Conservation (phyloP, 2,329 filamentous ascomycete species). For the Cucurbitaria berberidis region DNA sequence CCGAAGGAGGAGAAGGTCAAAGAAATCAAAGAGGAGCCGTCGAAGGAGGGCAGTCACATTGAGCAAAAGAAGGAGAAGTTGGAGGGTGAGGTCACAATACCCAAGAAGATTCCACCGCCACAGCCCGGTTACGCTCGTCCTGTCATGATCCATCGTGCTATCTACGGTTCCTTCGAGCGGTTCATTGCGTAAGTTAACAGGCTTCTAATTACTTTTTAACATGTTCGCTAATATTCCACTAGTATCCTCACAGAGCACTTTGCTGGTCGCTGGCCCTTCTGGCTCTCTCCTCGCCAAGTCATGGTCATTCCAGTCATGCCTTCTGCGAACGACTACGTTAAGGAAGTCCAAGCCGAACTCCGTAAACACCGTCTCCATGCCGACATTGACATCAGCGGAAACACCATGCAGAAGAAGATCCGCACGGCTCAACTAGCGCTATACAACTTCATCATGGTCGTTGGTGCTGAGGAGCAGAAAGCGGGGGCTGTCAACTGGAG, state of each 20-base stretch:
- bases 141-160: slow-evolving; percentile 86
- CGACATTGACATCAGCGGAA: slow-evolving; percentile 73
- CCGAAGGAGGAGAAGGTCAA: slow-evolving; percentile 43
- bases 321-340: slow-evolving; percentile 72
- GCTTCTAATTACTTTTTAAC: not conserved
- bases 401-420: slow-evolving; percentile 90
- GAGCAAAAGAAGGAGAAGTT: slow-evolving; percentile 30
- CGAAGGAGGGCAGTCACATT: slow-evolving; percentile 33
- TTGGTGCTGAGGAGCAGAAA: slow-evolving; percentile 68
- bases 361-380: slow-evolving; percentile 71
- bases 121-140: slow-evolving; percentile 70
- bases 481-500: slow-evolving; percentile 66
- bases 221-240: slow-evolving; percentile 13
- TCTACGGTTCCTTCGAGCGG: slow-evolving; percentile 73
- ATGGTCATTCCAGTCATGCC: slow-evolving; percentile 79
- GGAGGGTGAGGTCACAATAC: slow-evolving; percentile 20
- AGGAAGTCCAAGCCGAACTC: slow-evolving; percentile 73
- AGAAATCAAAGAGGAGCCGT: slow-evolving; percentile 28
- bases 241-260: slow-evolving; percentile 81
- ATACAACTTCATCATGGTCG: slow-evolving; percentile 83
- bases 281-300: slow-evolving; percentile 83
- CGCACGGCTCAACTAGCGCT: slow-evolving; percentile 78
- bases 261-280: slow-evolving; percentile 87
- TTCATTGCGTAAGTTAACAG: slow-evolving; percentile 62
- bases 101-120: slow-evolving; percentile 36